A percentile compares a stretch with the other conserved stretches of the same genome.
Evolutionary conservation across 2,329 filamentous ascomycete genomes (phyloP).

Genomic region (Helicocarpus griseus): DNA sequence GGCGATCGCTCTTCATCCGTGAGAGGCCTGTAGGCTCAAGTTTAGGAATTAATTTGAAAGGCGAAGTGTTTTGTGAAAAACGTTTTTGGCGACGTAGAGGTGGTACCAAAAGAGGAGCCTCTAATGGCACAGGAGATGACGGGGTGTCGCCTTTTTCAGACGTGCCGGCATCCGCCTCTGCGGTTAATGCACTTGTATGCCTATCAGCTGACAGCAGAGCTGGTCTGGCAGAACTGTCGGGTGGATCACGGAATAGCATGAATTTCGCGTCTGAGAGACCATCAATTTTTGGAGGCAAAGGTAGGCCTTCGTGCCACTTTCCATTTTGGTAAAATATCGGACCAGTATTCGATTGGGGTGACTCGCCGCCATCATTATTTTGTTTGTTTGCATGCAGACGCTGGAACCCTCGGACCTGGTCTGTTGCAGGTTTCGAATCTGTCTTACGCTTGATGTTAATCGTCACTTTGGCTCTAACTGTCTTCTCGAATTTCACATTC

Average conservation of each 20-base stretch:
- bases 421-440: neutral
- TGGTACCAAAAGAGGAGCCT: neutral
- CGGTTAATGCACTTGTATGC: neutral
- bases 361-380: neutral
- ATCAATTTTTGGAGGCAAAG: too few relatives aligned
- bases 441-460: constrained; percentile 7
- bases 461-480: constrained; percentile 11
- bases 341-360: too few relatives aligned
- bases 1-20: neutral
- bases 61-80: neutral
- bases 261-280: too few relatives aligned
- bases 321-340: too few relatives aligned
- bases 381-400: neutral
- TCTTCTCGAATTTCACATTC: constrained; percentile 12
- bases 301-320: neutral
- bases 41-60: neutral
- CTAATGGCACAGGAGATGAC: neutral
- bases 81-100: neutral
- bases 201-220: neutral
- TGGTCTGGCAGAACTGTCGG: neutral
- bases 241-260: neutral
- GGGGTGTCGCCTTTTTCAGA: neutral
- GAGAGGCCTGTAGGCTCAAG: neutral
- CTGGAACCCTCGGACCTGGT: neutral
- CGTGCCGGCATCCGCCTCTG: neutral